Conservation (phyloP, 2,329 filamentous ascomycete genomes). For the Pseudogymnoascus sp. region DNA sequence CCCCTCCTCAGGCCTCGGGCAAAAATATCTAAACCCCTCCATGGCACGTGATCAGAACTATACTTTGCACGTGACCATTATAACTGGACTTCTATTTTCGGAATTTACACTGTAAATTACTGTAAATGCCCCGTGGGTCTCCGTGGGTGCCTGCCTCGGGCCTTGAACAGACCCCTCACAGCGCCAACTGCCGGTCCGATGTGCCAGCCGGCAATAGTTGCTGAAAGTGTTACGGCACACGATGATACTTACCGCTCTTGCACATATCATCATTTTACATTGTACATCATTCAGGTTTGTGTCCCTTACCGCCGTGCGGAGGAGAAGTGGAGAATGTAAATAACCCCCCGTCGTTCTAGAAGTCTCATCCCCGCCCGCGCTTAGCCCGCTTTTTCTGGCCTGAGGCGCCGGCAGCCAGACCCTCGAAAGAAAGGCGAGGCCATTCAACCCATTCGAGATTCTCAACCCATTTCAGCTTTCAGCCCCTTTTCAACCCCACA, state of each 20-base stretch:
- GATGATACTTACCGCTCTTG: conserved; percentile 7
- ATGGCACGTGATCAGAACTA: not conserved
- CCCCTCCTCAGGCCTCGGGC: not conserved
- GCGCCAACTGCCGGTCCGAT: not conserved
- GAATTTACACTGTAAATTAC: not conserved
- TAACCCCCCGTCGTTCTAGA: conserved; percentile 6
- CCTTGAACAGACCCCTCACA: not conserved
- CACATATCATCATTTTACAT: not conserved
- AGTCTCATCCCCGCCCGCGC: conserved; percentile 9
- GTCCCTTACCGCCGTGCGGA: not conserved
- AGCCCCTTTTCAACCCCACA: not conserved
- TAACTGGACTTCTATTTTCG: not conserved
- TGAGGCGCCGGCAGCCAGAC: not conserved
- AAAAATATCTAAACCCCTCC: not conserved
- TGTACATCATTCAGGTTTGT: not conserved
- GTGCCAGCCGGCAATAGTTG: not conserved
- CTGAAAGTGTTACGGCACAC: not conserved
- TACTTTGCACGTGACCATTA: not conserved
- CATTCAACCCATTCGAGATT: not conserved
- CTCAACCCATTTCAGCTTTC: not conserved
- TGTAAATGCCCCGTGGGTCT: not conserved
- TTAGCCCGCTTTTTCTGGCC: not conserved
- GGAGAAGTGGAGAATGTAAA: not conserved
- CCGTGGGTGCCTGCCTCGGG: not conserved
- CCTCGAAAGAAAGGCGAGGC: not conserved